Evolutionary conservation across 2,329 filamentous ascomycete genomes (phyloP).

Genomic region (Aspergillus candidus): DNA sequence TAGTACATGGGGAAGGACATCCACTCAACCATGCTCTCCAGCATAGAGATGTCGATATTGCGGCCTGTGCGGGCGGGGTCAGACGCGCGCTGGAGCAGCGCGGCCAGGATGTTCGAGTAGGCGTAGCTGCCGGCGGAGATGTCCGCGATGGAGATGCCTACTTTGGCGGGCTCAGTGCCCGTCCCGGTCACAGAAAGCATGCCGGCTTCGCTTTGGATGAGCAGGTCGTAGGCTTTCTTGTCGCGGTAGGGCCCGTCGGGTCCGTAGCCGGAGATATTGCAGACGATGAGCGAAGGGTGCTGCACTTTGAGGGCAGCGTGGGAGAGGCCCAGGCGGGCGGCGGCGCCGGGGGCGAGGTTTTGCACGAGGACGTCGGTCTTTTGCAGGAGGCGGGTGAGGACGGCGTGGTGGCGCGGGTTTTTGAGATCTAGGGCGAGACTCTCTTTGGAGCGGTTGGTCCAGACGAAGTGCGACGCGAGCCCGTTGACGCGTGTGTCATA

Average conservation of each 20-base stretch:
- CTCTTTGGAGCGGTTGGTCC: slow-evolving; percentile 52
- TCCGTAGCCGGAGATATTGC: slow-evolving; percentile 51
- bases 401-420: slow-evolving; percentile 35
- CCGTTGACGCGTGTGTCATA: slow-evolving; percentile 49
- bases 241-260: slow-evolving; percentile 47
- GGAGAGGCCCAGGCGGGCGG: slow-evolving; percentile 44
- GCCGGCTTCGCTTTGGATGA: slow-evolving; percentile 51
- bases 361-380: slow-evolving; percentile 50
- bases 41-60: slow-evolving; percentile 52
- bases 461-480: slow-evolving; percentile 51
- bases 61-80: slow-evolving; percentile 41
- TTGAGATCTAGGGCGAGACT: slow-evolving; percentile 49
- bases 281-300: slow-evolving; percentile 47
- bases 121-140: slow-evolving; percentile 51
- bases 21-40: slow-evolving; percentile 55
- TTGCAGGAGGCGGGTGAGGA: slow-evolving; percentile 41
- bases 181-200: slow-evolving; percentile 49
- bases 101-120: slow-evolving; percentile 47
- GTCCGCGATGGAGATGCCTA: slow-evolving; percentile 51
- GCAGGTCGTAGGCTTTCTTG: slow-evolving; percentile 52
- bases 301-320: slow-evolving; percentile 39
- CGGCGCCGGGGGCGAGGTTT: slow-evolving; percentile 49
- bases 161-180: slow-evolving; percentile 42
- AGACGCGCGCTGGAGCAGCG: slow-evolving; percentile 44
- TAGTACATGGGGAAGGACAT: slow-evolving; percentile 55